Percentiles rank a stretch among this genome's conserved stretches.
Conservation (phyloP, 2,329 filamentous ascomycete genomes). For the Pyrenochaeta sp. region DNA sequence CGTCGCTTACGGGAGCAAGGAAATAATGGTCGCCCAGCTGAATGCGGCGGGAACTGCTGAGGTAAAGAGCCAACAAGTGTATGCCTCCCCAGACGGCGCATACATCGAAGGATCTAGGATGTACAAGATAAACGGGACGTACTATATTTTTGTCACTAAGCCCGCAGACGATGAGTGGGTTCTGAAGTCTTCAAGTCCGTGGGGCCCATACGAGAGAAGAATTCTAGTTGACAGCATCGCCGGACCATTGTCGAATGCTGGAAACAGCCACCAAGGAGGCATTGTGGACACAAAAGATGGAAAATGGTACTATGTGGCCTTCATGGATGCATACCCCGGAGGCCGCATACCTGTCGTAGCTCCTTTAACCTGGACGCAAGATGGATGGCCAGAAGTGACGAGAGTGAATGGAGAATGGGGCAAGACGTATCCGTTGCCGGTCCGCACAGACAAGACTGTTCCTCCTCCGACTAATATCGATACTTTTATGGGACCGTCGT, state of each 20-base stretch:
- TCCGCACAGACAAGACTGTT: slow-evolving; percentile 39
- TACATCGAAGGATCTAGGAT: slow-evolving; percentile 62
- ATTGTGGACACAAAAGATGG: slow-evolving; percentile 61
- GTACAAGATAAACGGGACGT: slow-evolving; percentile 64
- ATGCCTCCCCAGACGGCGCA: slow-evolving; percentile 45
- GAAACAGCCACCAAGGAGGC: slow-evolving; percentile 63
- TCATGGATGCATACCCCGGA: slow-evolving; percentile 63
- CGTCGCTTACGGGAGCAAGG: slow-evolving; percentile 61
- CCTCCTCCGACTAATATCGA: slow-evolving; percentile 53
- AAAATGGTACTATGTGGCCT: slow-evolving; percentile 67
- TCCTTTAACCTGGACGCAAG: slow-evolving; percentile 59
- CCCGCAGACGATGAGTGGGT: slow-evolving; percentile 58
- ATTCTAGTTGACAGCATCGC: slow-evolving; percentile 54
- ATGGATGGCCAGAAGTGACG: slow-evolving; percentile 60
- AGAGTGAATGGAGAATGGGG: slow-evolving; percentile 59
- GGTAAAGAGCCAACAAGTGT: slow-evolving; percentile 56
- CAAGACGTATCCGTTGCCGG: slow-evolving; percentile 50
- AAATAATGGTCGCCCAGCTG: slow-evolving; percentile 61
- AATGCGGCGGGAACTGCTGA: slow-evolving; percentile 57
- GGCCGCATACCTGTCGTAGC: slow-evolving; percentile 66
- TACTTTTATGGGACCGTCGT: slow-evolving; percentile 51
- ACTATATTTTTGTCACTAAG: slow-evolving; percentile 63
- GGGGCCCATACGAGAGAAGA: slow-evolving; percentile 61
- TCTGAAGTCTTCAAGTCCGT: slow-evolving; percentile 58
- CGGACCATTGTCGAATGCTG: slow-evolving; percentile 55